Evolutionary conservation across 75 land plant genomes (phyloP), one percentile per base, ranked within the genome.

Genomic region (Sequoiadendron giganteum): DNA sequence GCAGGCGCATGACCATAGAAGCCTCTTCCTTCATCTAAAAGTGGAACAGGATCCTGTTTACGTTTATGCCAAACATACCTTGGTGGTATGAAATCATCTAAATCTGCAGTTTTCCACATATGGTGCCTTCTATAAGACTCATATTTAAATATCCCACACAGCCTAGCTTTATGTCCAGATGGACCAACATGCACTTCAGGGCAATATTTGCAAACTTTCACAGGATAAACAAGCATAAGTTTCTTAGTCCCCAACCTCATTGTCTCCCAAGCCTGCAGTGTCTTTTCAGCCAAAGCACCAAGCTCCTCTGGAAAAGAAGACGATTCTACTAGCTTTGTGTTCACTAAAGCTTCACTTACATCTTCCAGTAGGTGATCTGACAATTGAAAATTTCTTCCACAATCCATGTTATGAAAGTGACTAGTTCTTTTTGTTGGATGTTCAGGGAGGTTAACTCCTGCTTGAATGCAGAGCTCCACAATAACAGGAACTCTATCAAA

Each of bases 1-100:
- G 97, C 98, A 52, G 97, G 98, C 55, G 95, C 94, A 65, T 94
- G 94, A 25, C 98, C 98, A 90, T 94, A 95, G 84, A 88, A 96
- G 6, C 90, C 90, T 77, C 94, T 89, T 5, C 92, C 90, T 86
- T 88, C 92, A 80, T 94, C 89, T 68, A 89, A 14, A 39, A 96
- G 94, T 19, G 92, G 89, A 5, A 86, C 87, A 19, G 96, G 94
- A 89, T 94, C 94, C 28, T 92, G 94, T 43, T 91, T 93, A 28
- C 93, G 87, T 18, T 90, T 75, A 30, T 87, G 92, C 98, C 98
- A 96, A 28, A 96, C 98, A 47, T 91, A 86, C 54, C 92, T 92
- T 14, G 91, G 95, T 13, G 97, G 98, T 75, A 96, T 90, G 43
- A 95, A 43, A 87, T 96, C 94, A 90, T 95, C 93, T 10, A 96